Conservation (phyloP, 2,329 filamentous ascomycete species). For the Biscogniauxia mediterranea region DNA sequence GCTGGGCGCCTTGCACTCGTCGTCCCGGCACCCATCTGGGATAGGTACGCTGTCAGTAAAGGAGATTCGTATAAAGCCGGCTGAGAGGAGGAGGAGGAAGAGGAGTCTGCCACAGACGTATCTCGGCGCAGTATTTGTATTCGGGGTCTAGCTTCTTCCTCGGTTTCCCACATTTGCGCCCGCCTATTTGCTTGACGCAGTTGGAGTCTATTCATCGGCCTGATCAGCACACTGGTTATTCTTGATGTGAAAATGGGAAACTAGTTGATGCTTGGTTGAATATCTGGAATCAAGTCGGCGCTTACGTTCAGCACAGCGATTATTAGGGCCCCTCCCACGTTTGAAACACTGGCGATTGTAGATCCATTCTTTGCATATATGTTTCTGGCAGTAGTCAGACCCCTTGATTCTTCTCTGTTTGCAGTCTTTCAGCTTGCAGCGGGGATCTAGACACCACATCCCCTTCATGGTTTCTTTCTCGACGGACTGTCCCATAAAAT, state of each 20-base stretch:
- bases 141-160: neutral
- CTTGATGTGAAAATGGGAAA: no score
- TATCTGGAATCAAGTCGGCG: neutral
- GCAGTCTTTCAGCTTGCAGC: neutral
- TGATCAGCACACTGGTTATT: neutral
- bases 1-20: conserved; percentile 11
- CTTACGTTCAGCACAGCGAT: neutral
- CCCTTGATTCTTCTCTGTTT: neutral
- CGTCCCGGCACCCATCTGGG: conserved; percentile 7
- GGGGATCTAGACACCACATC: neutral
- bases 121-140: neutral
- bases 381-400: neutral
- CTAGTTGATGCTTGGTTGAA: no score
- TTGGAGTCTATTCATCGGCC: neutral
- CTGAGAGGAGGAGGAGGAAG: no score
- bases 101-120: neutral
- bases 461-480: neutral
- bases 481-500: neutral
- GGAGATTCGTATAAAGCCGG: no score
- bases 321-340: neutral
- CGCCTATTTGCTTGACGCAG: neutral
- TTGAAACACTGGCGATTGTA: neutral
- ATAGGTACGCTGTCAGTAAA: neutral
- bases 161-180: neutral
- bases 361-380: neutral